phyloP scores from a whole-genome alignment of 805 yeast genomes.

The Candida oleophila region DNA sequence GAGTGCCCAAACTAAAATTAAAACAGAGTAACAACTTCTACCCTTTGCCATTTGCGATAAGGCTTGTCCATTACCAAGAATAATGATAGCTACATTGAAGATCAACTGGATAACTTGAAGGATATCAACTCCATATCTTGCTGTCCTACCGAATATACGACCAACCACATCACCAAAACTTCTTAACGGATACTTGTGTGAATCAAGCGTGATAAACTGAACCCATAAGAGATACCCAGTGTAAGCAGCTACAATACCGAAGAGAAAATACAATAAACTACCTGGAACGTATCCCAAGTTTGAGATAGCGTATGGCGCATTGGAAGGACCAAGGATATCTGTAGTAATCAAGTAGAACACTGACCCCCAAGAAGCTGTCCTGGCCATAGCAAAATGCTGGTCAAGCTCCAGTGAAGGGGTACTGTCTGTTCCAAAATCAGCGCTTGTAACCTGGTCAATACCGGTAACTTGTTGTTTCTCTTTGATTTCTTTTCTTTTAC shows the following conservation, averaged over 20 bases:
- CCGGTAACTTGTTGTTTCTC: too few relatives aligned
- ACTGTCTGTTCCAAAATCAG: background rate
- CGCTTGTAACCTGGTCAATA: too few relatives aligned
- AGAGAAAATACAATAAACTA: slow-evolving; percentile 35
- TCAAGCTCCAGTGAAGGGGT: slow-evolving; percentile 6
- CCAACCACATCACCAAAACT: slow-evolving; percentile 43
- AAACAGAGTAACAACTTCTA: slow-evolving; percentile 38
- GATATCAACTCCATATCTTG: slow-evolving; percentile 30
- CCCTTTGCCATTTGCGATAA: slow-evolving; percentile 38
- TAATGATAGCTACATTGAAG: slow-evolving; percentile 42
- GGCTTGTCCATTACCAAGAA: slow-evolving; percentile 42
- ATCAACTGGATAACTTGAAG: slow-evolving; percentile 44
- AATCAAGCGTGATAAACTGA: slow-evolving; percentile 36
- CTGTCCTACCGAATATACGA: slow-evolving; percentile 34
- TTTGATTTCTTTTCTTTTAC: too few relatives aligned
- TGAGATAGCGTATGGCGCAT: slow-evolving; percentile 46
- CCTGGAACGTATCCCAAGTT: slow-evolving; percentile 49
- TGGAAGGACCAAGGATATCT: slow-evolving; percentile 47
- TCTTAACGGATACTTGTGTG: slow-evolving; percentile 43
- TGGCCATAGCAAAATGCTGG: too few relatives aligned
- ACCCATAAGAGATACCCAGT: slow-evolving; percentile 40
- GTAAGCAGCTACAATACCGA: slow-evolving; percentile 42
- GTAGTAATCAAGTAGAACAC: slow-evolving; percentile 48
- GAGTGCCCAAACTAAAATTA: slow-evolving; percentile 42
- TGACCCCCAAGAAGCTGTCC: slow-evolving; percentile 15